Base-by-base conservation (phyloP, 208 protist species). In the Crithidia mellificae region DNA sequence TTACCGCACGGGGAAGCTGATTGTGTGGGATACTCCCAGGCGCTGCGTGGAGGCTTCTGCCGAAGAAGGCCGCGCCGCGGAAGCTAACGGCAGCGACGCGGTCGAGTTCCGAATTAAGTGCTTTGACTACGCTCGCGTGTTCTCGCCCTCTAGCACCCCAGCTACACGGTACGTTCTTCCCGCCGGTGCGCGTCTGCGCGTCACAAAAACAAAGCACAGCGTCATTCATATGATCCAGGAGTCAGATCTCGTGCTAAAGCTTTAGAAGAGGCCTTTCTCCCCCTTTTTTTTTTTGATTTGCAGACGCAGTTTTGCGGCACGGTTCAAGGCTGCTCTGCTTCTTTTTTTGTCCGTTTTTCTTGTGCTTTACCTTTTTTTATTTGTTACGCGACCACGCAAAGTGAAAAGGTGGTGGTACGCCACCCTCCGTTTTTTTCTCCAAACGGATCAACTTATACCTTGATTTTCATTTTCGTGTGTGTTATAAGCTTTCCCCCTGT, bases 111-210 rank as follows among this genome's bases (percentile, higher is more conserved):
- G 22, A 7, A 36, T 55, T 20, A 1, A 55, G 29, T 36, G 50
- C 27, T 55, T n/a, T 7, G 36, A 5, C 14, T 55, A 55, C 29
- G 29, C 50, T 2, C 14, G 22, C 6, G 50, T 36, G 2, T 2
- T 1, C n/a, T 32, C 9, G 2, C 17, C 27, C 7, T 12, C 1
- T 5, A 20, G n/a, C 2, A 15, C 8, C 11, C 11, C 6, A 20
- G 27, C 36, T 17, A 27, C 36, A n/a, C 50, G 50, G 8, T 30
- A 38, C 29, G 29, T 30, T 15, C 50, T 55, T 20, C 50, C 50
- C 2, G 50, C 50, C n/a, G 50, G 50, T 3, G 27, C 50, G 7
- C 50, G 50, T 36, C 50, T 55, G 50, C 50, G 50, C 7, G 50
- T 55, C 50, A 22, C 17, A 2, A 55, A 55, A n/a, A 15, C n/a